phyloP scores from a whole-genome alignment of 1,284 basidiomycete species.

The Peniophora sp. region DNA sequence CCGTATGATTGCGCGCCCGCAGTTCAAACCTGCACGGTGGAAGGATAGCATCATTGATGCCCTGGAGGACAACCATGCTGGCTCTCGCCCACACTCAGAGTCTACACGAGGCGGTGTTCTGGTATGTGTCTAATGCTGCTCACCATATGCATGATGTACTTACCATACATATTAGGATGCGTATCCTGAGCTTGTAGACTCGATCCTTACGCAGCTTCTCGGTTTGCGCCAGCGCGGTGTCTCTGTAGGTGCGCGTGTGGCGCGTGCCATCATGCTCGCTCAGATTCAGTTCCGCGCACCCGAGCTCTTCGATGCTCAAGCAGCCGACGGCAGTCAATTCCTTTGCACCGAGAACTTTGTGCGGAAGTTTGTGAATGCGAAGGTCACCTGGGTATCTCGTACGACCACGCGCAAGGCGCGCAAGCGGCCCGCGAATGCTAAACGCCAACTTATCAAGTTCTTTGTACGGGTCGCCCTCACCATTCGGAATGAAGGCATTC shows the following conservation, averaged over 20 bases:
- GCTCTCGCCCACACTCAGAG: background rate
- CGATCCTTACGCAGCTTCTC: background rate
- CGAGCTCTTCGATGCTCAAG: background rate
- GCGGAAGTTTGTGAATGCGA: background rate
- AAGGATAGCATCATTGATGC: background rate
- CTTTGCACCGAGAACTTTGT: background rate
- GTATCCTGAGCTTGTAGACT: background rate
- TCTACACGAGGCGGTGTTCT: background rate
- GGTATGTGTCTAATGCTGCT: background rate
- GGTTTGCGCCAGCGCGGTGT: background rate
- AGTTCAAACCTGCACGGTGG: background rate
- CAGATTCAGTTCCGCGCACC: background rate
- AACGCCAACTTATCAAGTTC: constrained; percentile 16
- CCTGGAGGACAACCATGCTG: background rate
- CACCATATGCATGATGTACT: background rate
- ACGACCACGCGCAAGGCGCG: constrained; percentile 23
- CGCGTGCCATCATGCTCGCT: background rate
- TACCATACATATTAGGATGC: background rate
- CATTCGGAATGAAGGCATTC: constrained; percentile 22
- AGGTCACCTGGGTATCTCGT: constrained; percentile 14
- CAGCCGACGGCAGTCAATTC: background rate
- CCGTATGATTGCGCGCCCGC: background rate
- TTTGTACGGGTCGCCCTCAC: constrained; percentile 16
- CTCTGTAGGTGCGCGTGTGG: background rate
- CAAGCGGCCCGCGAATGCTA: constrained; percentile 23